A percentile compares a stretch with the other conserved stretches of the same genome.
phyloP scores from a whole-genome alignment of 1,139 yeast genomes.

The Candida sp. region DNA sequence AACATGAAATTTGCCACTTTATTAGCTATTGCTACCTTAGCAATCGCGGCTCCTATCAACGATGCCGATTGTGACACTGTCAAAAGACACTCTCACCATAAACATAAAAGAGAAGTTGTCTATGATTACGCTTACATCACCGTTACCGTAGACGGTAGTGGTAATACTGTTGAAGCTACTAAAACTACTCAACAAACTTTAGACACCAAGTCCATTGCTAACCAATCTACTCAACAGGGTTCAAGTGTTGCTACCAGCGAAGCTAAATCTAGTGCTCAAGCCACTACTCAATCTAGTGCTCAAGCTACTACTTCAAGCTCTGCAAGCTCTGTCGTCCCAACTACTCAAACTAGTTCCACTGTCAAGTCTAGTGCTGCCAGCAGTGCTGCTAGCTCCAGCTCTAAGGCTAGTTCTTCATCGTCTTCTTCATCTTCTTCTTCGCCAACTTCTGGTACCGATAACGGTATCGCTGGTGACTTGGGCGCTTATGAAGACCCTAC shows the following conservation, averaged over 20 bases:
- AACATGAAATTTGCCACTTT: slow-evolving; percentile 32
- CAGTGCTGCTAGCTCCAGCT: slow-evolving; percentile 8
- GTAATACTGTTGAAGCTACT: slow-evolving; percentile 19
- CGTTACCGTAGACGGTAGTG: slow-evolving; percentile 38
- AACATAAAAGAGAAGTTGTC: slow-evolving; percentile 40
- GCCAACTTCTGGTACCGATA: slow-evolving; percentile 24
- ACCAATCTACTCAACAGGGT: slow-evolving; percentile 6
- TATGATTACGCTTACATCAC: slow-evolving; percentile 41
- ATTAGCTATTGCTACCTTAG: slow-evolving; percentile 38
- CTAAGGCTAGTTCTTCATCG: slow-evolving; percentile 7
- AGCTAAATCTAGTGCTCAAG: too few species aligned
- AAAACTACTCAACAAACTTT: slow-evolving; percentile 9
- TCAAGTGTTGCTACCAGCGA: slow-evolving; percentile 3
- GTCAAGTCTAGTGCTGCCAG: slow-evolving; percentile 9
- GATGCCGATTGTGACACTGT: slow-evolving; percentile 37
- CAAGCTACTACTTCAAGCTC: slow-evolving; percentile 2
- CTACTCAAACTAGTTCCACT: slow-evolving; percentile 8
- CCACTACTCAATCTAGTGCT: slow-evolving; percentile 5
- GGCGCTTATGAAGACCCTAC: slow-evolving; percentile 50
- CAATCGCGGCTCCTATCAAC: slow-evolving; percentile 46
- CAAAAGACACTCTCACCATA: slow-evolving; percentile 38
- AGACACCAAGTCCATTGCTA: slow-evolving; percentile 8
- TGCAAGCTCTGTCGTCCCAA: slow-evolving; percentile 4
- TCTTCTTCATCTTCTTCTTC: slow-evolving; percentile 10
- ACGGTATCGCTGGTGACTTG: slow-evolving; percentile 54